phyloP scores from a whole-genome alignment of 139 green algal species.

The Volvox africanus region DNA sequence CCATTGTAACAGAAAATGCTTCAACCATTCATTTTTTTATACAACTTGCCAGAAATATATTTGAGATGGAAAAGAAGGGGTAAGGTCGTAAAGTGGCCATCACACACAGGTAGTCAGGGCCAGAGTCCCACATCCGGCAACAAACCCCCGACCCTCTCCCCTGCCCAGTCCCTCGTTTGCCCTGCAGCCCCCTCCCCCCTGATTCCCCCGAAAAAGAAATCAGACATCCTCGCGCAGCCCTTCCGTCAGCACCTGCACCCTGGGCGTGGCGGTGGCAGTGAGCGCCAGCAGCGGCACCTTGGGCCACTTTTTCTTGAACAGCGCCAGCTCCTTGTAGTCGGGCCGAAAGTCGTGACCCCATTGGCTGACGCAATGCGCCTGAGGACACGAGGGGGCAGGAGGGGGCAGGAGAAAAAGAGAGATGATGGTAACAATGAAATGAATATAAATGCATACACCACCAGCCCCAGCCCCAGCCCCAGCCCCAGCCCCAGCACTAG shows the following conservation, averaged over 20 bases:
- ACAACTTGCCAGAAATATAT: no score
- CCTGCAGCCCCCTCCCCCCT: background rate
- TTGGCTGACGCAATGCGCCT: constrained; percentile 78
- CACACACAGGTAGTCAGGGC: background rate
- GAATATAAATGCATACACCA: background rate
- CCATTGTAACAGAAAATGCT: no score
- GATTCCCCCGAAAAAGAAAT: background rate
- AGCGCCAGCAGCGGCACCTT: constrained; percentile 80
- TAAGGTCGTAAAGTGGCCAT: no score
- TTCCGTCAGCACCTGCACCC: constrained; percentile 59
- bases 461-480: no score
- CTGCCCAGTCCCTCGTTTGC: background rate
- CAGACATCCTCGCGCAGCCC: no score
- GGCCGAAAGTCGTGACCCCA: constrained; percentile 94
- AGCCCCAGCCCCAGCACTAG: no score
- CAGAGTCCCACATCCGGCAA: background rate
- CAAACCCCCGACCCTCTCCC: background rate
- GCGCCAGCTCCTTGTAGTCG: constrained; percentile 84
- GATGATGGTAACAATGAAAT: background rate
- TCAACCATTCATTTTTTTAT: no score
- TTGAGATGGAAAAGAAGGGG: no score
- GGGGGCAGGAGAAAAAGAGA: no score
- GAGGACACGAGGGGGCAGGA: background rate
- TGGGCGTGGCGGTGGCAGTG: constrained; percentile 83
- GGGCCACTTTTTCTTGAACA: constrained; percentile 86